A percentile compares a stretch with the other conserved stretches of the same genome.
Evolutionary conservation across 2,329 filamentous ascomycete genomes (phyloP).

Genomic region (Venturiaceae sp.): DNA sequence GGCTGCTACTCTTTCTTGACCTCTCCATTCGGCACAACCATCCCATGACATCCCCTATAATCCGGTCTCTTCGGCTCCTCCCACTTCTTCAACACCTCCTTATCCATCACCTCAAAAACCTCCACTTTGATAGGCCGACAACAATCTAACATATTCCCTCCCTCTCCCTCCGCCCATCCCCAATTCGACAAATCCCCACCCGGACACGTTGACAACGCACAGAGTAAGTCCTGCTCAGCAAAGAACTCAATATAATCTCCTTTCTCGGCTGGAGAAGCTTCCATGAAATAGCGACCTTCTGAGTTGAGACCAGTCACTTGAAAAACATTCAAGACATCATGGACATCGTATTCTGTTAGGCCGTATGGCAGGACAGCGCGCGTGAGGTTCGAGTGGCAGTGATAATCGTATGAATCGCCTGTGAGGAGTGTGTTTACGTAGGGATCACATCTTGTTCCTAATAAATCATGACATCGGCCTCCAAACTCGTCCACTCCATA

Average conservation of each 20-base stretch:
- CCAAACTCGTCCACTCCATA: slow-evolving; percentile 21
- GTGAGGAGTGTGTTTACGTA: slow-evolving; percentile 59
- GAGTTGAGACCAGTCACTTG: slow-evolving; percentile 72
- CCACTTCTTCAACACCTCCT: slow-evolving; percentile 50
- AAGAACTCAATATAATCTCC: slow-evolving; percentile 60
- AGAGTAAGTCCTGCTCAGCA: slow-evolving; percentile 66
- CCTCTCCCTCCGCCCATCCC: slow-evolving; percentile 56
- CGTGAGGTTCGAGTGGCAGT: slow-evolving; percentile 75
- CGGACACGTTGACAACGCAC: slow-evolving; percentile 60
- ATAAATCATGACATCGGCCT: slow-evolving; percentile 62
- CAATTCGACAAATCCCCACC: slow-evolving; percentile 74
- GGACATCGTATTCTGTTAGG: slow-evolving; percentile 62
- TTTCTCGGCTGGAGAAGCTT: slow-evolving; percentile 20
- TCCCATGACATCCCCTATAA: slow-evolving; percentile 59
- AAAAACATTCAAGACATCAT: slow-evolving; percentile 80
- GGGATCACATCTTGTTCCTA: slow-evolving; percentile 76
- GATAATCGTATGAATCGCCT: slow-evolving; percentile 64
- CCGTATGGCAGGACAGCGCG: slow-evolving; percentile 62
- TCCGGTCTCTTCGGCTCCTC: slow-evolving; percentile 46
- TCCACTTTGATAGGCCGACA: slow-evolving; percentile 68
- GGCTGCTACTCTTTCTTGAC: slow-evolving; percentile 6
- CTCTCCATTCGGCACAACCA: slow-evolving; percentile 40
- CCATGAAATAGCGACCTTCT: slow-evolving; percentile 67
- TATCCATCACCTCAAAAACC: slow-evolving; percentile 54
- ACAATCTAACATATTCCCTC: slow-evolving; percentile 54